phyloP scores from a whole-genome alignment of 179 eudicot genomes.

The Beta corolliflora region DNA sequence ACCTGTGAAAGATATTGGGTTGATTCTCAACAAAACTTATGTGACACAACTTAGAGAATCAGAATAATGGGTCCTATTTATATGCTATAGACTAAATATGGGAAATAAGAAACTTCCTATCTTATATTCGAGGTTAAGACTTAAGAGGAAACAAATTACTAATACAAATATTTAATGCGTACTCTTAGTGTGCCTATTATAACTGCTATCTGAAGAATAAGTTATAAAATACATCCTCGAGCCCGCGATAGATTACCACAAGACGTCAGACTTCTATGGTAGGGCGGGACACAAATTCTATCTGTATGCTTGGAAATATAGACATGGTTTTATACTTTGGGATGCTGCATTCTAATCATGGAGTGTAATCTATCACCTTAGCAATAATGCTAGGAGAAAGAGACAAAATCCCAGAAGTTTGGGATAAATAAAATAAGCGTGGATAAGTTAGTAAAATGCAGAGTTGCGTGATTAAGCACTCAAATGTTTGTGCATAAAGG shows the following conservation, averaged over 20 bases:
- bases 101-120: no score
- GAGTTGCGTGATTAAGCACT: neutral
- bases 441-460: neutral
- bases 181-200: neutral
- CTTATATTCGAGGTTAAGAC: no score
- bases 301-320: neutral
- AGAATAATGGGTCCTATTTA: no score
- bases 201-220: neutral
- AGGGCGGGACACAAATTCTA: neutral
- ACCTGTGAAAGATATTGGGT: no score
- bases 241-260: neutral
- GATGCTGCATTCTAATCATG: neutral
- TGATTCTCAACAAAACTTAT: no score
- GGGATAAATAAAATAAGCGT: neutral
- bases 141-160: no score
- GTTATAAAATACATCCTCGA: neutral
- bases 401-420: neutral
- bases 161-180: neutral
- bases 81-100: no score
- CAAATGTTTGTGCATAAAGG: neutral
- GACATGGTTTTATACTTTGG: neutral
- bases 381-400: neutral
- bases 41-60: no score
- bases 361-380: neutral
- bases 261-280: neutral